Evolutionary conservation across 306 rosid genomes (phyloP), one percentile per base, ranked within the genome.

Genomic region (Clitoria ternatea): DNA sequence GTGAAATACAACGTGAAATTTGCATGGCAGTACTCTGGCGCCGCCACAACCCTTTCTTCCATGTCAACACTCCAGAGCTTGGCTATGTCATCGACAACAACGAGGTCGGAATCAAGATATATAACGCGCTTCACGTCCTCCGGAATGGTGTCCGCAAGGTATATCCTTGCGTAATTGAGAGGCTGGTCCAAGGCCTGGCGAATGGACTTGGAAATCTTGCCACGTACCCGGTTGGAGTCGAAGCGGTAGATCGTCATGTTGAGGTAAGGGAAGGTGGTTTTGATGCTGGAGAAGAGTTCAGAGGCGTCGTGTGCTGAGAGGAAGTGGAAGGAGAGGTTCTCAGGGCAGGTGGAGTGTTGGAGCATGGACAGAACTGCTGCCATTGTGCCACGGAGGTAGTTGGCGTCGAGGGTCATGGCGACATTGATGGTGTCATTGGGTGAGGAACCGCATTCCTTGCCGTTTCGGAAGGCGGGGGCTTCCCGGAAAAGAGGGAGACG

Each of bases 311-410:
- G 75, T 0, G 87, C 81, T 0, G 89, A 69, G n/a, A 87, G 77
- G 61, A 89, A 85, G 54, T 79, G 80, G 66, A 89, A 85, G 9
- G 82, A 37, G 5, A 89, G 84, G 37, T 85, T 87, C 29, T 87
- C 92, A 0, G 96, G 92, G 52, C 96, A 89, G 0, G 89, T 76
- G 0, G 92, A 83, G 52, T 87, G 92, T 36, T 89, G 90, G 2
- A 87, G 18, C 64, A 87, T 68, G 33, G 96, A 87, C 4, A 81
- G 62, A 1, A 87, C 89, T 0, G 89, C 96, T 0, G 92, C 92
- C 79, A 83, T 81, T 4, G 96, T 89, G 8, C 90, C 96, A 0
- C 90, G 87, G 10, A 89, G 84, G 80, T 89, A 87, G 63, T 87
- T 89, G 1, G 74, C 87, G 15, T 87, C 96, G 0, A 89, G 84